Evolutionary conservation across 306 rosid species (phyloP), one percentile per base, ranked within the genome.

Genomic region (Gleditsia sinensis): DNA sequence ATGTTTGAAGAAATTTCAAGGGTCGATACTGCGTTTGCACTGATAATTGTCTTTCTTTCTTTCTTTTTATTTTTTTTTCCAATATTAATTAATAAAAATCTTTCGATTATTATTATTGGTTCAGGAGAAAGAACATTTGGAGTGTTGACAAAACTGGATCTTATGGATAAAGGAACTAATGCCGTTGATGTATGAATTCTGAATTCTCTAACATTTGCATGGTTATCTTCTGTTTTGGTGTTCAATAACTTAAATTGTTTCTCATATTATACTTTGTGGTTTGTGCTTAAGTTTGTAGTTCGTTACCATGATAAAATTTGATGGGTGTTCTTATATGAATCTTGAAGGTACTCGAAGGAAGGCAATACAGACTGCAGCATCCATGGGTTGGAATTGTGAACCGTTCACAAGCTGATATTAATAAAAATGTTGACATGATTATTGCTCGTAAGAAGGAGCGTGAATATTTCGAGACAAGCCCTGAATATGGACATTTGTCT

Each of bases 301-400:
- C 7, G 48, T 46, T 34, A 30, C 55, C 71, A 39, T 25, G 21
- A 25, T 56, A 64, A 76, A 67, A 62, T 40, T 39, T 74, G 83
- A 75, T 49, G 43, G 27, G 49, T 61, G 25, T 20, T 83, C 28
- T 77, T 80, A 13, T 66, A 58, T 82, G 79, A 77, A 77, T 78
- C 82, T 80, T 87, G 16, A 81, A 93, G 98, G 97, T 94, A 74
- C 86, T 94, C 21, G 98, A 94, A 84, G 98, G 98, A 78, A 85
- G 96, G 82, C 75, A 90, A 71, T 94, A 94, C 84, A 85, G 96
- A 68, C 89, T 94, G 87, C 97, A 91, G 75, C 96, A 94, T 81
- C 98, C 98, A 64, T 94, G 98, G 98, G 97, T 94, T 76, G 98
- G 98, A 81, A 85, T 94, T 78, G 98, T 94, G 73, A 94, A 94